Conservation (phyloP, 108 stramenopile genomes). For the Seminavis robusta region DNA sequence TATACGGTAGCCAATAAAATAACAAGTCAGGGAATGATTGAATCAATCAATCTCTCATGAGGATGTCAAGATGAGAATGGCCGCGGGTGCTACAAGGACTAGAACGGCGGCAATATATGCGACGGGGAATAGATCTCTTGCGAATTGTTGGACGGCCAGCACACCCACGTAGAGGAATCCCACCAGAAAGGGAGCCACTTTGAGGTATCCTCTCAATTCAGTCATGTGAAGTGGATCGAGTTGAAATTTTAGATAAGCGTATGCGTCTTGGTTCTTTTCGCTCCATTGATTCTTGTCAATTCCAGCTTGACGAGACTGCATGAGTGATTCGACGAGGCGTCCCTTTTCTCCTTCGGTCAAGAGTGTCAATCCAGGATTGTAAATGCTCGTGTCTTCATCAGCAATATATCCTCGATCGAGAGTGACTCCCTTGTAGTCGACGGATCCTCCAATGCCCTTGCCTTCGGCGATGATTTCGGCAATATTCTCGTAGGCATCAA, state of each 20-base stretch:
- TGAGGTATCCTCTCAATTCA: constrained; percentile 66
- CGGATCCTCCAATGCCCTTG: constrained; percentile 72
- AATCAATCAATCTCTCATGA: constrained; percentile 10
- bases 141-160: constrained; percentile 72
- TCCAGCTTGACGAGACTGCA: constrained; percentile 48
- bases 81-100: constrained; percentile 57
- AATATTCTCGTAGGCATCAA: constrained; percentile 59
- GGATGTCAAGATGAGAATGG: constrained; percentile 59
- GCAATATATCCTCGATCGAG: constrained; percentile 73
- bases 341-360: constrained; percentile 76
- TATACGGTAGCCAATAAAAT: background rate
- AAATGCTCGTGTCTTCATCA: constrained; percentile 83
- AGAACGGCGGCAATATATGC: constrained; percentile 66
- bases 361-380: constrained; percentile 80
- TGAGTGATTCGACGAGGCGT: constrained; percentile 53
- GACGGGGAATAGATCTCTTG: constrained; percentile 48
- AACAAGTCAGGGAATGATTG: background rate
- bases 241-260: constrained; percentile 49
- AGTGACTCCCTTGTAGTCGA: constrained; percentile 70
- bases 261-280: constrained; percentile 66
- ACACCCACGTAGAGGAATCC: constrained; percentile 64
- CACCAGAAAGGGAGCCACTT: constrained; percentile 63
- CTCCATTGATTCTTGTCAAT: constrained; percentile 49
- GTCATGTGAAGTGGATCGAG: constrained; percentile 77
- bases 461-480: constrained; percentile 83